Conservation (phyloP, 805 yeast genomes). For the Kazachstania viticola region DNA sequence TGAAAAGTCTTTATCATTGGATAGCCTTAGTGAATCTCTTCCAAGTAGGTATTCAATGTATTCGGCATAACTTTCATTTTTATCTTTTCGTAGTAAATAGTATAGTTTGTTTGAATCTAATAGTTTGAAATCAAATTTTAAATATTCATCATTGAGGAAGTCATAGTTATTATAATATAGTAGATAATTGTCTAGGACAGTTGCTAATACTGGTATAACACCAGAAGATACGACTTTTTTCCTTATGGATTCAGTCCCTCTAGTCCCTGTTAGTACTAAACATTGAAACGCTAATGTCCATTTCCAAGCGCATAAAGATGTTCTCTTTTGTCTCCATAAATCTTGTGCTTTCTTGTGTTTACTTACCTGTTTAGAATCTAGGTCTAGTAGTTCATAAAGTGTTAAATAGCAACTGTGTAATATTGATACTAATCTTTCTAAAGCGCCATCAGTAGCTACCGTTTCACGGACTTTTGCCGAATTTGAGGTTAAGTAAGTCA, state of each 20-base stretch:
- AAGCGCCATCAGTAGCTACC: constrained; percentile 78
- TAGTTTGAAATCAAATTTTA: constrained; percentile 10
- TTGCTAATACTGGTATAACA: constrained; percentile 79
- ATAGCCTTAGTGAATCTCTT: constrained; percentile 7
- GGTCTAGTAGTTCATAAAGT: constrained; percentile 10
- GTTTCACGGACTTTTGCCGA: constrained; percentile 87
- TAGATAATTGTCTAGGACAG: constrained; percentile 81
- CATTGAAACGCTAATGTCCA: constrained; percentile 96
- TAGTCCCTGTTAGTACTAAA: constrained; percentile 77
- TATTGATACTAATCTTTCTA: constrained; percentile 77
- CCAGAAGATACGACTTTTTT: constrained; percentile 87
- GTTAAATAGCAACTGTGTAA: constrained; percentile 61
- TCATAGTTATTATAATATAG: constrained; percentile 29
- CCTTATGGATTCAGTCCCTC: constrained; percentile 82
- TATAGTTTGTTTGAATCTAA: constrained; percentile 10
- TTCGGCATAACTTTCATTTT: constrained; percentile 12
- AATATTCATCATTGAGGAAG: constrained; percentile 9
- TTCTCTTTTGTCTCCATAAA: constrained; percentile 25
- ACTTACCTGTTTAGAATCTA: constrained; percentile 11
- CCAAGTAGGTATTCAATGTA: constrained; percentile 13
- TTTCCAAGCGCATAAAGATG: constrained; percentile 78
- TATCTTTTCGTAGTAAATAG: constrained; percentile 8
- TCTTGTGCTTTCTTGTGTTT: constrained; percentile 12
- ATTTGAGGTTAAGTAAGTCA: constrained; percentile 77
- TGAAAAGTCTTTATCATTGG: constrained; percentile 6